Base-by-base conservation (phyloP, 768 basidiomycete species). In the Phylloporus sp. region DNA sequence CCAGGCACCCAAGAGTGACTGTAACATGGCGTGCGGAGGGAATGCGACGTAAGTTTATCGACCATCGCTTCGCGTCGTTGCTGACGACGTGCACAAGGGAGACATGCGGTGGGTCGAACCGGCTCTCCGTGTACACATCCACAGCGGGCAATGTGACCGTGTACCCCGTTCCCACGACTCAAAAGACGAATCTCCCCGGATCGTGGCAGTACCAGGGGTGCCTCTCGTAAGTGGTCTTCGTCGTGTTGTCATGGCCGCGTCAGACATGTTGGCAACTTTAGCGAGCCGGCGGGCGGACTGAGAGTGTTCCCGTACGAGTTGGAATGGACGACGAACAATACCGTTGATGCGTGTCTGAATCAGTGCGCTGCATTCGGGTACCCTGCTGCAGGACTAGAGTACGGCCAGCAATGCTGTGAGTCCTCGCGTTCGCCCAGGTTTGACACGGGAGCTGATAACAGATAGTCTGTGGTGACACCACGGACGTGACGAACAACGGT, bases 21-120 rank as follows among this genome's bases (percentile, higher is more conserved):
- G 91, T 59, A 79, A 76, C 60, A 87, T 84, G 84, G 73, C 71
- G 0, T 94, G 91, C 50, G 74, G 74, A 15, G 91, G 88, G 20
- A 82, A 81, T 48, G 31, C 78, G 10, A 71, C 76, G 86, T 85
- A 52, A 55, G 82, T 61, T n/a, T n/a, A 0, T 24, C 5, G 1
- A 15, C 17, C 34, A 14, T 31, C 15, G 3, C 13, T 21, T 3
- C 2, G 7, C 4, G 11, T 27, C 4, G 9, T 29, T 18, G 1
- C 18, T 24, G 11, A 50, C 44, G 31, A 49, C 23, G 22, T 47
- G 37, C 48, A n/a, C n/a, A n/a, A 83, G 81, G 14, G 73, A 84
- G 60, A 76, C 79, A 34, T 90, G 87, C 53, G 87, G 87, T 59
- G 87, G 80, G 8, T 76, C 80, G 3, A 81, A 82, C 57, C 75